phyloP scores from a whole-genome alignment of 441 rosid genomes.

The Raphanus hybrid region DNA sequence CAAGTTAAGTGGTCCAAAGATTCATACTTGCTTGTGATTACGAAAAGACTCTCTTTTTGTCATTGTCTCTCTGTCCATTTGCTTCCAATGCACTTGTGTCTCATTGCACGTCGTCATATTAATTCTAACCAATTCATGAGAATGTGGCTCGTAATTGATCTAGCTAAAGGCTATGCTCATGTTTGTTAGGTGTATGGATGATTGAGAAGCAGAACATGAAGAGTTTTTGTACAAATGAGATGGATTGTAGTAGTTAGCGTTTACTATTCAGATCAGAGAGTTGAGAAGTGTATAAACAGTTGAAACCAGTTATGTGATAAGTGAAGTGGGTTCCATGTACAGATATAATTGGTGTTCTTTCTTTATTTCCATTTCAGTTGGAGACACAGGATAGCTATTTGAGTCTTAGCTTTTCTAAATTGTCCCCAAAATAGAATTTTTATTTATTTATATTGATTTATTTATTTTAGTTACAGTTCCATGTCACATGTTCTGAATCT shows the following conservation, averaged over 20 bases:
- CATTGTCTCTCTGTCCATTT: slow-evolving; percentile 35
- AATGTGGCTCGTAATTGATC: slow-evolving; percentile 26
- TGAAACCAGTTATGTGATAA: slow-evolving; percentile 34
- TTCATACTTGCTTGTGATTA: slow-evolving; percentile 26
- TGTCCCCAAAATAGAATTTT: slow-evolving; percentile 6
- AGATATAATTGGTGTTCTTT: slow-evolving; percentile 33
- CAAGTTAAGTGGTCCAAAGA: slow-evolving; percentile 35
- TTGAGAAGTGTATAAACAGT: slow-evolving; percentile 38
- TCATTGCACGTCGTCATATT: slow-evolving; percentile 24
- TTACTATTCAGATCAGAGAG: slow-evolving; percentile 3
- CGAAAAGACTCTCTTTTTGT: slow-evolving; percentile 26
- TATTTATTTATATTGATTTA: not conserved
- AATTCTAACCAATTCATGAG: not conserved
- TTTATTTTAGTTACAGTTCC: slow-evolving; percentile 8
- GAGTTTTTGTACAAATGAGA: too few relatives aligned
- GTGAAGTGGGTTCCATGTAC: slow-evolving; percentile 43
- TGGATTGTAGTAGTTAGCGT: too few relatives aligned
- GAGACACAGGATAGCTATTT: slow-evolving; percentile 40
- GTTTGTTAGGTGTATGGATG: slow-evolving; percentile 21
- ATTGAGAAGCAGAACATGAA: slow-evolving; percentile 22
- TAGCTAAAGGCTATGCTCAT: slow-evolving; percentile 17
- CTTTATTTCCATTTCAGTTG: slow-evolving; percentile 39
- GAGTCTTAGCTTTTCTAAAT: slow-evolving; percentile 21
- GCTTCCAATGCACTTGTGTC: slow-evolving; percentile 31
- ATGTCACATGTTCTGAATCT: slow-evolving; percentile 35